phyloP scores from a whole-genome alignment of 2,329 filamentous ascomycete species.

The Ilyonectria sp. region DNA sequence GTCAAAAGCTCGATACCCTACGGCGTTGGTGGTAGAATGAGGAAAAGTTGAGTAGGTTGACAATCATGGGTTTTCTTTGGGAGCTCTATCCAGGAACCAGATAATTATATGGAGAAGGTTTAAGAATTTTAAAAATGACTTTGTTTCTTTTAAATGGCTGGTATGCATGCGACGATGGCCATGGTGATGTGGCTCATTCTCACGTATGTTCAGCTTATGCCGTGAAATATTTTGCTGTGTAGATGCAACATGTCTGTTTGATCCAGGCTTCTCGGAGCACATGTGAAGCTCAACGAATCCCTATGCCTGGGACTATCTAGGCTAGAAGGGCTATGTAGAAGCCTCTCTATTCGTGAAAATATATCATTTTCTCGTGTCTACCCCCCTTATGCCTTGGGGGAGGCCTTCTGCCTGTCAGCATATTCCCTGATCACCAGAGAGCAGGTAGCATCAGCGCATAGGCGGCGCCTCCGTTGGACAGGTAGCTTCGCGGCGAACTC shows the following conservation, averaged over 20 bases:
- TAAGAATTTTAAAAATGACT: conserved; percentile 10
- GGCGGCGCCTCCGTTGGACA: conserved; percentile 77
- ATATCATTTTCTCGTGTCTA: not conserved
- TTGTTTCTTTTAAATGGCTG: conserved; percentile 11
- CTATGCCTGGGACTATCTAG: not conserved
- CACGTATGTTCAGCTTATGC: not conserved
- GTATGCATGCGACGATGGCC: conserved; percentile 19
- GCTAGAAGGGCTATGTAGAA: not conserved
- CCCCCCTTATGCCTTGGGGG: conserved; percentile 56
- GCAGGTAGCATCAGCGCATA: conserved; percentile 91
- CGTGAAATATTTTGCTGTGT: not conserved
- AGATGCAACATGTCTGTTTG: not conserved
- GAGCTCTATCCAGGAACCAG: conserved; percentile 2
- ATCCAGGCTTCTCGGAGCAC: conserved; percentile 11
- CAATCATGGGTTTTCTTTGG: conserved; percentile 2
- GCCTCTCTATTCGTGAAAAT: conserved; percentile 6
- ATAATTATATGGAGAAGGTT: conserved; percentile 10
- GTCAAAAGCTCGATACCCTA: conserved; percentile 40
- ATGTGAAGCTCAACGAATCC: conserved; percentile 1
- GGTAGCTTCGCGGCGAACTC: conserved; percentile 91
- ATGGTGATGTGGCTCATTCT: not conserved
- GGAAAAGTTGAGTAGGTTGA: conserved; percentile 24
- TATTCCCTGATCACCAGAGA: conserved; percentile 88
- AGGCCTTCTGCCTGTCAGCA: conserved; percentile 72
- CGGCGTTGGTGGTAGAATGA: conserved; percentile 44